Conservation (phyloP, 192 early-diverging fungal genomes). For the Umbelopsis isabellina region DNA sequence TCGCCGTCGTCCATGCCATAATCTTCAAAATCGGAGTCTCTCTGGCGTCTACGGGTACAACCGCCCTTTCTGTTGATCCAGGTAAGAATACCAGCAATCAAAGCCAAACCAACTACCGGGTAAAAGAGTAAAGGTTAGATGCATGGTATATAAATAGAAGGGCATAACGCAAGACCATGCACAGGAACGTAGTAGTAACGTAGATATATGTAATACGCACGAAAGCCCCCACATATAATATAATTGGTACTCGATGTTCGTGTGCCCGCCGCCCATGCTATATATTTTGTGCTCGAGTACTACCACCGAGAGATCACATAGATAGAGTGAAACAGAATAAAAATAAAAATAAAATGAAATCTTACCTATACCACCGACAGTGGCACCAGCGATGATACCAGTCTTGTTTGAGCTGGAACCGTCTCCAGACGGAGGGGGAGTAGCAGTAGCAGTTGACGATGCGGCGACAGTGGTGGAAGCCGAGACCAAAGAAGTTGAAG, state of each 20-base stretch:
- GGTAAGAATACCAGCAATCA: conserved; percentile 37
- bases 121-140: too few species aligned
- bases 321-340: too few species aligned
- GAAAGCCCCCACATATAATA: too few species aligned
- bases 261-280: too few species aligned
- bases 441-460: not conserved
- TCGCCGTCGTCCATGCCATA: conserved; percentile 39
- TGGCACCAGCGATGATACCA: conserved; percentile 33
- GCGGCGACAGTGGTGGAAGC: not conserved
- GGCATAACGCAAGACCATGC: too few species aligned
- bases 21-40: conserved; percentile 36
- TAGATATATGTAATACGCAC: too few species aligned
- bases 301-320: too few species aligned
- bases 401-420: not conserved
- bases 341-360: not conserved
- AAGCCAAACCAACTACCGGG: conserved; percentile 35
- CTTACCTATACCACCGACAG: conserved; percentile 42
- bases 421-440: not conserved
- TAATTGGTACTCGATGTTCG: too few species aligned
- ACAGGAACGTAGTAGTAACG: too few species aligned
- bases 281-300: too few species aligned
- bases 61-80: conserved; percentile 38
- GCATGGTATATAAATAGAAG: too few species aligned
- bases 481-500: not conserved
- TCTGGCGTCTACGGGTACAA: conserved; percentile 31